Percentiles rank a stretch among this genome's conserved stretches.
These are phyloP conservation scores for Ceratocystiopsis sp. DNA, from an alignment of 2,329 filamentous ascomycete genomes.

Conservation along the genomic window DNA sequence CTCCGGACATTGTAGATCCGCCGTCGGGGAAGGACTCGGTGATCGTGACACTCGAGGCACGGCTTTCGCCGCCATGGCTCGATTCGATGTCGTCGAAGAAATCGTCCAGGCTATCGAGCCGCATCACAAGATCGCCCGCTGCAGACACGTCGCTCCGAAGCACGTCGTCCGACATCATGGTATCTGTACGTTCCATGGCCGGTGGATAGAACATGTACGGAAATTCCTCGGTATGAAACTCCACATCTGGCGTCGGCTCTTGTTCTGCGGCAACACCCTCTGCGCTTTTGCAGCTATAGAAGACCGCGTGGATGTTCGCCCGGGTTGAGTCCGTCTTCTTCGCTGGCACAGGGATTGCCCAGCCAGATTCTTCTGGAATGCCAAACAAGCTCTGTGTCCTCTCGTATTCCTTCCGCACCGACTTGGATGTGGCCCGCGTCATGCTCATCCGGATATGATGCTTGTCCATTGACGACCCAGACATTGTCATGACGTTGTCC, in stretches of 20 bases:
- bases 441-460: conserved; percentile 97
- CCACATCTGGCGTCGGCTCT: conserved; percentile 65
- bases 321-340: conserved; percentile 75
- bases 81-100: conserved; percentile 54
- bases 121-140: conserved; percentile 59
- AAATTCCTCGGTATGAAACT: conserved; percentile 84
- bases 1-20: conserved; percentile 45
- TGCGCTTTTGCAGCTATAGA: conserved; percentile 71
- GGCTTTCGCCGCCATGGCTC: conserved; percentile 26
- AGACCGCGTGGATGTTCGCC: conserved; percentile 86
- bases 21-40: conserved; percentile 48
- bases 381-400: conserved; percentile 88
- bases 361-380: conserved; percentile 87
- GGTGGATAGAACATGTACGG: conserved; percentile 63
- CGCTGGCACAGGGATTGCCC: conserved; percentile 88
- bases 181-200: conserved; percentile 54
- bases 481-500: conserved; percentile 90
- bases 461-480: conserved; percentile 78
- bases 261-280: conserved; percentile 21
- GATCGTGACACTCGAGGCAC: conserved; percentile 40
- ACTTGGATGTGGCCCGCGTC: conserved; percentile 71
- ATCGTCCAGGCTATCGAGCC: conserved; percentile 63
- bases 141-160: conserved; percentile 47
- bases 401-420: conserved; percentile 85
- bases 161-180: conserved; percentile 75